These are phyloP conservation scores for Tuber magnatum DNA, from an alignment of 495 filamentous ascomycete genomes.

Conservation along the genomic window DNA sequence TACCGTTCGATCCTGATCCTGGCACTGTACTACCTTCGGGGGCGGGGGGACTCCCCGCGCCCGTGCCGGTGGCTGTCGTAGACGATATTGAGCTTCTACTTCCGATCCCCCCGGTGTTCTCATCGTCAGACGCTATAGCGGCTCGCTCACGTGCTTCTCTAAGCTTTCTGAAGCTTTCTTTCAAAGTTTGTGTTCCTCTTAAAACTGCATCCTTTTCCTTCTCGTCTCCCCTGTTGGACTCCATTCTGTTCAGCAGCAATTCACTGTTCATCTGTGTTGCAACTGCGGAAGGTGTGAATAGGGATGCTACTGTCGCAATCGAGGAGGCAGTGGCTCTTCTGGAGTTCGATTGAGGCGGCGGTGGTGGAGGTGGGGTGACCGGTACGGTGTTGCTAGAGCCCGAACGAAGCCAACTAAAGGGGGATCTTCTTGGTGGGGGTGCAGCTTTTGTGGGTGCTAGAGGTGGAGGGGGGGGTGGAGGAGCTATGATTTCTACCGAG, in stretches of 20 bases:
- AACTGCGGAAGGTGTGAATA: slow-evolving; percentile 24
- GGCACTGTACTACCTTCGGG: background rate
- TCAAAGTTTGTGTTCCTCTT: slow-evolving; percentile 38
- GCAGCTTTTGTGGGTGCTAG: slow-evolving; percentile 16
- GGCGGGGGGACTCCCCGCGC: background rate
- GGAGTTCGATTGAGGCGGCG: slow-evolving; percentile 14
- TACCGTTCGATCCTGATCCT: background rate
- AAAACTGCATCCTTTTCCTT: slow-evolving; percentile 37
- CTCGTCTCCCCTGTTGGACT: slow-evolving; percentile 34
- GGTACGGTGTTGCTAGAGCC: slow-evolving; percentile 16
- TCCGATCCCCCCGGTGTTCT: slow-evolving; percentile 17
- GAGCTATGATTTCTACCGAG: background rate
- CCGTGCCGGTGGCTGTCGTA: background rate
- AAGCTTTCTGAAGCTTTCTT: slow-evolving; percentile 39
- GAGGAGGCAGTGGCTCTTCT: slow-evolving; percentile 40
- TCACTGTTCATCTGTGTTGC: slow-evolving; percentile 34
- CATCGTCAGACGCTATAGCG: slow-evolving; percentile 12
- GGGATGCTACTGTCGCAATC: slow-evolving; percentile 31
- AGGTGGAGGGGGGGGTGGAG: slow-evolving; percentile 16
- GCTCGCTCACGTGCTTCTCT: slow-evolving; percentile 34
- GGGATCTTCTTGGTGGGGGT: slow-evolving; percentile 37
- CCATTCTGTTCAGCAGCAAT: slow-evolving; percentile 32
- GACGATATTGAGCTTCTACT: slow-evolving; percentile 29
- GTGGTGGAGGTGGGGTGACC: slow-evolving; percentile 10
- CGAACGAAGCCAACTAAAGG: slow-evolving; percentile 41